Percentiles rank a stretch among this genome's conserved stretches.
Conservation (phyloP, 257 asterid genomes). For the Scutellaria barbata region DNA sequence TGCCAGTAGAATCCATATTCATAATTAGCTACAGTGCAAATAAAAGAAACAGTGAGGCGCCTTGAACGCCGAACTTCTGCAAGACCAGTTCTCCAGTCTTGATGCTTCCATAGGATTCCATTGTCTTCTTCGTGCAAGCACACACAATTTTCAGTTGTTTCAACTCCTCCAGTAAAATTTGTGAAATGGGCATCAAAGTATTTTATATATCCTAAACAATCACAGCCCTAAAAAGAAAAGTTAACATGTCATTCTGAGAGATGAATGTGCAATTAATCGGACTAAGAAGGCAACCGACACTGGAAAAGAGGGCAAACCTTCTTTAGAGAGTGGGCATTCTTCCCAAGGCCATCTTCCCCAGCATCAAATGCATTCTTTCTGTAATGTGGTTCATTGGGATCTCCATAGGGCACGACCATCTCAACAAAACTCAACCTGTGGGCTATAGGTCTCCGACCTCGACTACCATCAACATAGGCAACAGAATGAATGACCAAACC, state of each 20-base stretch:
- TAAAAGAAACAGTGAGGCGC: slow-evolving; percentile 80
- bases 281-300: slow-evolving; percentile 16
- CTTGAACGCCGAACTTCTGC: slow-evolving; percentile 93
- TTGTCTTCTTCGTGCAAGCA: slow-evolving; percentile 94
- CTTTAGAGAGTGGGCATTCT: slow-evolving; percentile 92
- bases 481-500: slow-evolving; percentile 94
- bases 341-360: slow-evolving; percentile 98
- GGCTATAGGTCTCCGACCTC: slow-evolving; percentile 93
- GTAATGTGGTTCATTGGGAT: slow-evolving; percentile 97
- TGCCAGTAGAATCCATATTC: slow-evolving; percentile 97
- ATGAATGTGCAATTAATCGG: slow-evolving; percentile 16
- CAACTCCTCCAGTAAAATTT: slow-evolving; percentile 94
- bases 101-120: slow-evolving; percentile 97
- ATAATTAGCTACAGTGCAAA: slow-evolving; percentile 93
- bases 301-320: slow-evolving; percentile 51
- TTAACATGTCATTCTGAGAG: slow-evolving; percentile 24
- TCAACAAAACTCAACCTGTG: slow-evolving; percentile 94
- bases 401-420: slow-evolving; percentile 98
- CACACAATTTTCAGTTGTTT: slow-evolving; percentile 88
- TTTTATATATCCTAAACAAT: slow-evolving; percentile 80
- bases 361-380: slow-evolving; percentile 97
- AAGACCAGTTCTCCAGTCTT: slow-evolving; percentile 92
- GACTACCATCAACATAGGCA: slow-evolving; percentile 93
- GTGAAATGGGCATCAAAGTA: slow-evolving; percentile 89
- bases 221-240: slow-evolving; percentile 72